These are phyloP conservation scores for Trypanosoma lewisi DNA, from an alignment of 208 protist genomes.

Conservation along the genomic window DNA sequence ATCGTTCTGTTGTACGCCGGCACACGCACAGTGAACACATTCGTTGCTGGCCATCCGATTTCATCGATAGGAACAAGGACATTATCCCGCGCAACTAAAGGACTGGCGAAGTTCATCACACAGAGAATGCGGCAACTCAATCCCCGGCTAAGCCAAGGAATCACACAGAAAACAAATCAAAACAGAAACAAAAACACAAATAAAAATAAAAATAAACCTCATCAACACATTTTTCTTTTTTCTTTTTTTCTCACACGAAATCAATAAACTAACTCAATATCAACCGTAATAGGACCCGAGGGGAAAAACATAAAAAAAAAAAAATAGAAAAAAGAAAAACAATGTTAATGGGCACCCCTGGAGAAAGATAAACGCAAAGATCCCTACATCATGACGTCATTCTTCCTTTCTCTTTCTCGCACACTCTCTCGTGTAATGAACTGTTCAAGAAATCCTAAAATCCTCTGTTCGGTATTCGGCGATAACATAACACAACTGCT, in stretches of 20 bases:
- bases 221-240: no score
- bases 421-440: background rate
- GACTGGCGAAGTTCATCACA: no score
- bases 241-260: no score
- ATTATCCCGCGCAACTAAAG: slow-evolving; percentile 12
- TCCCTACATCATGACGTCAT: background rate
- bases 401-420: background rate
- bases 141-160: background rate
- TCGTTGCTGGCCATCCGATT: slow-evolving; percentile 52
- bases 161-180: background rate
- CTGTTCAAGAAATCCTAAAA: background rate
- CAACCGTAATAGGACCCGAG: no score
- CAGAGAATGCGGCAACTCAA: no score
- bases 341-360: no score
- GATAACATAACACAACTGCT: slow-evolving; percentile 22
- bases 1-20: slow-evolving; percentile 29
- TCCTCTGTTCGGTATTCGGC: slow-evolving; percentile 23
- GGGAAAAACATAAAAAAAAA: slow-evolving; percentile 14
- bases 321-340: slow-evolving; percentile 8
- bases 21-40: slow-evolving; percentile 43
- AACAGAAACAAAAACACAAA: background rate
- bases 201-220: no score
- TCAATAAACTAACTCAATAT: no score
- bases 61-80: slow-evolving; percentile 33
- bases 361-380: slow-evolving; percentile 4